Conservation (phyloP, 345 rosid species). For the Arabidopsis arenosa region DNA sequence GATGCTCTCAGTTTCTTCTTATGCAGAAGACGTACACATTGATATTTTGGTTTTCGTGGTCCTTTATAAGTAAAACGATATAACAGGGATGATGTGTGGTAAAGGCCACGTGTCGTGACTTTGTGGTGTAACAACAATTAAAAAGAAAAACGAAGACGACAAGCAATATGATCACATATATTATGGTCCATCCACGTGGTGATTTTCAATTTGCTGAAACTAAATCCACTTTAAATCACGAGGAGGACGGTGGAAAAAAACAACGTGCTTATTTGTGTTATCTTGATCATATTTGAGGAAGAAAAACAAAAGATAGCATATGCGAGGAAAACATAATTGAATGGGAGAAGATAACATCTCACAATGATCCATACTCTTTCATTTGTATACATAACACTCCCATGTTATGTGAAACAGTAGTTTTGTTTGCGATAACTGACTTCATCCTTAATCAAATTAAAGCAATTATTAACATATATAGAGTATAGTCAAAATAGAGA, state of each 20-base stretch:
- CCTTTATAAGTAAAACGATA: constrained; percentile 25
- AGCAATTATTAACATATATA: too few species aligned
- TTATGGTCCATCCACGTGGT: constrained; percentile 28
- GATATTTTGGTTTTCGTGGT: background rate
- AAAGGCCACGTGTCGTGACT: constrained; percentile 13
- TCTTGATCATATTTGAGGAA: background rate
- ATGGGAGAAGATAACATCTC: too few species aligned
- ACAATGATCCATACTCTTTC: background rate
- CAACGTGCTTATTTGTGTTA: background rate
- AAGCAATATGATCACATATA: constrained; percentile 24
- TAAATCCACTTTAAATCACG: constrained; percentile 5
- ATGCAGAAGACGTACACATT: background rate
- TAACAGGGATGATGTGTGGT: background rate
- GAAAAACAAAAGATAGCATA: background rate
- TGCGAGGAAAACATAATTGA: background rate
- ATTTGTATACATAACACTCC: background rate
- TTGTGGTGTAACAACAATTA: constrained; percentile 16
- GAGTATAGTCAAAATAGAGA: too few species aligned
- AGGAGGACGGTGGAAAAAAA: constrained; percentile 5
- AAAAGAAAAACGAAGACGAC: constrained; percentile 13
- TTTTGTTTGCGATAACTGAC: background rate
- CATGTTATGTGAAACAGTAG: background rate
- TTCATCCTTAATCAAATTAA: background rate
- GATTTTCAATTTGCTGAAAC: background rate
- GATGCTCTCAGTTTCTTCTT: constrained; percentile 21